Base-by-base conservation (phyloP, 2,329 filamentous ascomycete species). In the Penicillium crustosum region DNA sequence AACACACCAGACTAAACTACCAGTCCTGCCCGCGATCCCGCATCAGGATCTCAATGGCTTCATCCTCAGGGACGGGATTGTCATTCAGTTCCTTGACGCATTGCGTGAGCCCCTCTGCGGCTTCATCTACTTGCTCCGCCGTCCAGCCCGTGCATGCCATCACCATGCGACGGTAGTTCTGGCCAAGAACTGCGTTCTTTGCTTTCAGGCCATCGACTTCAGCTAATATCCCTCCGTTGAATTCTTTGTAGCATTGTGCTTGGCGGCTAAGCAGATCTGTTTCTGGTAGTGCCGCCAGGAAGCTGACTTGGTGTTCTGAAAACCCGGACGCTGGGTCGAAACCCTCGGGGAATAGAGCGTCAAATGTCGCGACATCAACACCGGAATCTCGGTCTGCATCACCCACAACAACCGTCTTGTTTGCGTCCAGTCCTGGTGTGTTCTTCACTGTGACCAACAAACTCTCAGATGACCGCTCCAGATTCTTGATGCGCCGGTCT, bases 121-220 rank as follows among this genome's bases (percentile, higher is more conserved):
- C 84, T 57, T 85, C 84, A 66, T 97, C 94, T 15, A 97, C 89
- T 57, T 91, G 85, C 9, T 83, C 82, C 61, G 95, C 91, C 0
- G 86, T 83, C 35, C 93, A 89, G 9, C 86, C 87, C 0, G 92
- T 96, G 71, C 93, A 97, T 13, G 97, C 79, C 53, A 89, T 87
- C 25, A 99, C 91, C 31, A 97, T 90, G 64, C 89, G 89, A 27
- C 92, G 85, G 72, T 97, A 97, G 75, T 94, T 91, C 64, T 89
- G 82, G 69, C 96, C 93, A 4, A 96, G 82, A 53, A 96, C 92
- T 5, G 87, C 88, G 66, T 91, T 93, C 59, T 90, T 87, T 31
- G 88, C 87, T 71, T 91, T 88, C 9, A 99, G 82, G 6, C 83
- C 83, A 19, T 84, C 82, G 2, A 91, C 87, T 65, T 89, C 85